Evolutionary conservation across 208 protist species (phyloP).

Genomic region (Acanthamoeba royreba): DNA sequence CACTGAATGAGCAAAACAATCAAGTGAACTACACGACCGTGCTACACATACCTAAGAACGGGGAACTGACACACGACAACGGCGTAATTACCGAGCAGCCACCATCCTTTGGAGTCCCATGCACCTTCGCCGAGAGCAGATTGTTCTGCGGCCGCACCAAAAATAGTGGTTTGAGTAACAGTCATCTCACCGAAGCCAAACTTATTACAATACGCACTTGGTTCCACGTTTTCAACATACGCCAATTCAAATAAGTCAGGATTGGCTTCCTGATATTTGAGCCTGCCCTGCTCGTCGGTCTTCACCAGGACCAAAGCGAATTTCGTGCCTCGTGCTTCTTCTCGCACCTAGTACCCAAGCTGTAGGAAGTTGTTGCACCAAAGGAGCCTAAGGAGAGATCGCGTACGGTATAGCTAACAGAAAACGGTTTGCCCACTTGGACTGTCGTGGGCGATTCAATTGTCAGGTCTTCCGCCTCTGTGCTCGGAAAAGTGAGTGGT

Average conservation of each 20-base stretch:
- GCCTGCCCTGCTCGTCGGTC: not conserved
- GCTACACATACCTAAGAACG: not conserved
- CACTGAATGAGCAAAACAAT: not conserved
- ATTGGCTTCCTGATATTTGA: not conserved
- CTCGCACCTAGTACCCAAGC: not conserved
- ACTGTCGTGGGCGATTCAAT: not conserved
- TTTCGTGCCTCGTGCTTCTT: not conserved
- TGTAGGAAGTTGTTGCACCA: not conserved
- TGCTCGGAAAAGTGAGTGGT: no score
- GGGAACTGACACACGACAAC: not conserved
- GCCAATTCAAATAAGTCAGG: not conserved
- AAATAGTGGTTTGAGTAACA: no score
- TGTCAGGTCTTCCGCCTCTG: not conserved
- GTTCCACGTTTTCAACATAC: not conserved
- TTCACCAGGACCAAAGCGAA: not conserved
- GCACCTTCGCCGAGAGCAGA: not conserved
- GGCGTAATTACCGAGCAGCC: not conserved
- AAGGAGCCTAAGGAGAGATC: no score
- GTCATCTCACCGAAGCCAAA: not conserved
- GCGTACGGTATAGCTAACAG: not conserved
- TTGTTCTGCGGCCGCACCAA: no score
- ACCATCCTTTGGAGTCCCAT: not conserved
- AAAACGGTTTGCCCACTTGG: not conserved
- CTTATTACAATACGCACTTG: not conserved
- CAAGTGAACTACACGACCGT: not conserved